phyloP scores from a whole-genome alignment of 2,329 filamentous ascomycete genomes.

The Escovopsis weberi region DNA sequence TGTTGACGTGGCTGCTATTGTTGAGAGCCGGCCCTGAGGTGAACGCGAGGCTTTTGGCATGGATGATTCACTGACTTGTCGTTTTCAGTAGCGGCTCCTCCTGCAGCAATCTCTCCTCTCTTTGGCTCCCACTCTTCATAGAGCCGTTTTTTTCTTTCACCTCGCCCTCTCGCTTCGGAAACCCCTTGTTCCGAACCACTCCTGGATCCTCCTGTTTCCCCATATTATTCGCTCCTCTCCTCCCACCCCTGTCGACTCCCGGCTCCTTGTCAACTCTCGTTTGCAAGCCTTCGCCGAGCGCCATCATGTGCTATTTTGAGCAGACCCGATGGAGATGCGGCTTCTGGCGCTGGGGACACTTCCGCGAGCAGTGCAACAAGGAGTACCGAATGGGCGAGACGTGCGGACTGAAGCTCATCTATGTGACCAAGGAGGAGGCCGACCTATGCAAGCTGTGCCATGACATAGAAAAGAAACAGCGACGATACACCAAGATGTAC shows the following conservation, averaged over 20 bases:
- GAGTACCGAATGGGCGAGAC: constrained; percentile 95
- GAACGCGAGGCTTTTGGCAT: constrained; percentile 4
- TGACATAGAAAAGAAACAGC: constrained; percentile 74
- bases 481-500: constrained; percentile 58
- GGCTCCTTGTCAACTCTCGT: constrained; percentile 1
- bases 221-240: too few species aligned
- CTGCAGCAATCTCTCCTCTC: constrained; percentile 6
- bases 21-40: not conserved
- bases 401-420: constrained; percentile 84
- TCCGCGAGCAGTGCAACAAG: constrained; percentile 82
- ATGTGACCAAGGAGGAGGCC: constrained; percentile 48
- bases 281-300: constrained; percentile 8
- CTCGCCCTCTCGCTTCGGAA: too few species aligned
- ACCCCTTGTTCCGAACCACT: too few species aligned
- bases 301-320: constrained; percentile 88
- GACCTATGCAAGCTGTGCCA: constrained; percentile 73
- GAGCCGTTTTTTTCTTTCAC: too few species aligned
- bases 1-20: not conserved
- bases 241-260: constrained; percentile 3
- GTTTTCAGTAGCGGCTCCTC: constrained; percentile 1
- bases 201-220: too few species aligned
- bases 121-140: too few species aligned
- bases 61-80: constrained; percentile 6
- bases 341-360: constrained; percentile 91
- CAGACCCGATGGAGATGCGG: constrained; percentile 73